Evolutionary conservation across 2,329 filamentous ascomycete species (phyloP).

Genomic region (Alternaria tenuissima): DNA sequence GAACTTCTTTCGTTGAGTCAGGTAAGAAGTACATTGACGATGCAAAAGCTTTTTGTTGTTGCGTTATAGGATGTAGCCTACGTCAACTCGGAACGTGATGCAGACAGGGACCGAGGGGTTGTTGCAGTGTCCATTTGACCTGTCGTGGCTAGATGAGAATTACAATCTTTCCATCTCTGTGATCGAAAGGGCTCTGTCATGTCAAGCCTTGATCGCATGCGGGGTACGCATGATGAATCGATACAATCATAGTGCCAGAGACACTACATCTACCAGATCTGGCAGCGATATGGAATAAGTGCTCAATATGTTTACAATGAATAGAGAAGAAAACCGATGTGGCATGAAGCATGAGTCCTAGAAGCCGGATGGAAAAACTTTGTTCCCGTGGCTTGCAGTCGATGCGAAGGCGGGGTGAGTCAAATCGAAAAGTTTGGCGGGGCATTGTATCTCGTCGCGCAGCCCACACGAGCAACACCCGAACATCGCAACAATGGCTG

Average conservation of each 20-base stretch:
- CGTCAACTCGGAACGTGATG: not conserved
- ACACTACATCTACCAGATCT: not conserved
- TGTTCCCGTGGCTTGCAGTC: constrained; percentile 12
- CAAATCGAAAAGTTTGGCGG: constrained; percentile 31
- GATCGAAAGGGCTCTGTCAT: not conserved
- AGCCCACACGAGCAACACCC: constrained; percentile 28
- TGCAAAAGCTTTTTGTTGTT: not conserved
- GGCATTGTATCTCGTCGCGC: constrained; percentile 24
- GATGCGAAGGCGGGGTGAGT: constrained; percentile 27
- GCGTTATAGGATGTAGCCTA: not conserved
- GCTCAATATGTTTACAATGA: not conserved
- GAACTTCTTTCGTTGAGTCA: not conserved
- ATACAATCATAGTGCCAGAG: not conserved
- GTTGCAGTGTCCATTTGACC: too few species aligned
- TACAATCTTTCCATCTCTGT: not conserved
- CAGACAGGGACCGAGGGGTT: not conserved
- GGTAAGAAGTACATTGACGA: not conserved
- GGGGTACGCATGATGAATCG: not conserved
- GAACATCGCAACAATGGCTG: constrained; percentile 42
- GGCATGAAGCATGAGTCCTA: not conserved
- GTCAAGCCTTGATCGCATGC: not conserved
- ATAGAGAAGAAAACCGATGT: not conserved
- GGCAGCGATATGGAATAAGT: not conserved
- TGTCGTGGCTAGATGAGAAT: too few species aligned
- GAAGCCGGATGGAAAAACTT: constrained; percentile 23